Evolutionary conservation across 768 basidiomycete genomes (phyloP).

Genomic region (Trametes punicea): DNA sequence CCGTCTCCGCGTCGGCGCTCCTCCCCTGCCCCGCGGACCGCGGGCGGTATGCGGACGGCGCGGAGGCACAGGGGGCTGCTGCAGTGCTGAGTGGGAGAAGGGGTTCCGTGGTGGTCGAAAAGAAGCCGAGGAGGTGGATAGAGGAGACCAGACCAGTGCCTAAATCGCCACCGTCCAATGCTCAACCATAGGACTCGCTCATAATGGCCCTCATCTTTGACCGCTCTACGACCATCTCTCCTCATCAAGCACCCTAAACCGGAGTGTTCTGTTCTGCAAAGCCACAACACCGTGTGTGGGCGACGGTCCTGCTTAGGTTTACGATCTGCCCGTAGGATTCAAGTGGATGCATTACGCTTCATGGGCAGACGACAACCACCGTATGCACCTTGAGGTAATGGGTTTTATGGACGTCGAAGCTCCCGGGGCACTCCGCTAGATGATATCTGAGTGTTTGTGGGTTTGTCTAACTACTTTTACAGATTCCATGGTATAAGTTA

Average conservation of each 20-base stretch:
- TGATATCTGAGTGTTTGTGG: background rate
- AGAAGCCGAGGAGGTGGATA: constrained; percentile 75
- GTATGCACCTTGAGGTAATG: too few species aligned
- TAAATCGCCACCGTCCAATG: constrained; percentile 7
- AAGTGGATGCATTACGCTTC: too few species aligned
- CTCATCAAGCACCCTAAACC: too few species aligned
- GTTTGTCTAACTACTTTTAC: constrained; percentile 9
- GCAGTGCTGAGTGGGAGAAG: constrained; percentile 24
- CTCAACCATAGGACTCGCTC: constrained; percentile 6
- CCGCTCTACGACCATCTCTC: too few species aligned
- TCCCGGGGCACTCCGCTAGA: too few species aligned
- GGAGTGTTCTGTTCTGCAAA: too few species aligned
- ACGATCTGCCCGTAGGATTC: too few species aligned
- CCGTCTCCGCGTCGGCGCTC: constrained; percentile 76
- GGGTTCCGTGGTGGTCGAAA: constrained; percentile 45
- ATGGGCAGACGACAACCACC: too few species aligned
- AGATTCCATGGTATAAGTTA: constrained; percentile 7
- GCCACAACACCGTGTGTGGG: too few species aligned
- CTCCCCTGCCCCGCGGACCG: constrained; percentile 76
- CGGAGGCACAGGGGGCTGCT: constrained; percentile 35
- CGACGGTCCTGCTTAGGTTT: too few species aligned
- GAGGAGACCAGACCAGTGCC: constrained; percentile 51
- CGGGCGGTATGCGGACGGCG: constrained; percentile 56
- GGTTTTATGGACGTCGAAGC: too few species aligned
- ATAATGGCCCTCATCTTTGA: constrained; percentile 1